Conservation (phyloP, 176 grass and related monocot genomes). For the Poa pratensis region DNA sequence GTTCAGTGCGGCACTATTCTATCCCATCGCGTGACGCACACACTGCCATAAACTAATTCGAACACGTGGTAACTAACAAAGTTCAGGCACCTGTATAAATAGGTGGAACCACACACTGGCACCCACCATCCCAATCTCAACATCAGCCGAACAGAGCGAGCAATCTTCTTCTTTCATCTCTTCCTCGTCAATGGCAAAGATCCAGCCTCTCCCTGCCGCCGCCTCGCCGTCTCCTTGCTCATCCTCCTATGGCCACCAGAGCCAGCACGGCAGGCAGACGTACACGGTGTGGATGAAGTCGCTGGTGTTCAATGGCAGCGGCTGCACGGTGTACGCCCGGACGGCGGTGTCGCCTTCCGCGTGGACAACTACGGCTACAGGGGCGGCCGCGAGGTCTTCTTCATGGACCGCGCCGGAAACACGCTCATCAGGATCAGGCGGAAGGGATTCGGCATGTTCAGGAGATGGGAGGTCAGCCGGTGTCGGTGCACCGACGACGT, state of each 20-base stretch:
- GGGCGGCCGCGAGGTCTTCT: slow-evolving; percentile 59
- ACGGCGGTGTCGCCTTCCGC: slow-evolving; percentile 65
- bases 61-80: background rate
- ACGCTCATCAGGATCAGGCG: slow-evolving; percentile 52
- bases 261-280: background rate
- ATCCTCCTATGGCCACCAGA: background rate
- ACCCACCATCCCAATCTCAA: background rate
- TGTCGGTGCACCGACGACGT: background rate
- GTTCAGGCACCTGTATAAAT: slow-evolving; percentile 18
- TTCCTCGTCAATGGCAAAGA: slow-evolving; percentile 39
- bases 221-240: background rate
- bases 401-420: slow-evolving; percentile 70
- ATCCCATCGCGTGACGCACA: slow-evolving; percentile 24
- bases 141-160: background rate
- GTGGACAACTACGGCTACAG: slow-evolving; percentile 77
- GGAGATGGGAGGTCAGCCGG: slow-evolving; percentile 37
- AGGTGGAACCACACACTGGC: background rate
- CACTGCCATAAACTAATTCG: background rate
- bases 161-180: background rate
- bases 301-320: slow-evolving; percentile 72
- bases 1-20: background rate
- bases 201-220: slow-evolving; percentile 33
- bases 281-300: slow-evolving; percentile 94
- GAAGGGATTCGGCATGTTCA: slow-evolving; percentile 48
- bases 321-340: slow-evolving; percentile 76